These are phyloP conservation scores for Xylaria sp. DNA, from an alignment of 2,329 filamentous ascomycete species.

Conservation along the genomic window DNA sequence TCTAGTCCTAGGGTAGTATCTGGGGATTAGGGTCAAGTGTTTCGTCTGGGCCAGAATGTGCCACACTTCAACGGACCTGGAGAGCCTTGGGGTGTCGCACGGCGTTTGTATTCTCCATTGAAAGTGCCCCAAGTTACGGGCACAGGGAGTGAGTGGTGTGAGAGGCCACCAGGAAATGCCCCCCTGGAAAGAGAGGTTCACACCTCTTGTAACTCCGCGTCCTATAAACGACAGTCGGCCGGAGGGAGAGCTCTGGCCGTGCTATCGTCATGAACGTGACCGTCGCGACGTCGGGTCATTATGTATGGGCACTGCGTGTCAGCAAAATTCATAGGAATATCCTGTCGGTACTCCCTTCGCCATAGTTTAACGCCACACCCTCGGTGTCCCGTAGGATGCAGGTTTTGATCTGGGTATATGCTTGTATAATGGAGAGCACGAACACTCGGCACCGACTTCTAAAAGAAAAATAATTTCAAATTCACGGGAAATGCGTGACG, in stretches of 20 bases:
- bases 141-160: slow-evolving; percentile 1
- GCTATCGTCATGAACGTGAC: slow-evolving; percentile 5
- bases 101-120: slow-evolving; percentile 20
- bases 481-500: slow-evolving; percentile 2
- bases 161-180: slow-evolving; percentile 3
- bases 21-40: slow-evolving; percentile 28
- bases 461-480: slow-evolving; percentile 1
- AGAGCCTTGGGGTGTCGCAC: slow-evolving; percentile 21
- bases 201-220: neutral
- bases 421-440: slow-evolving; percentile 9
- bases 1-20: slow-evolving; percentile 24
- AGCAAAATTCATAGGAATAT: neutral
- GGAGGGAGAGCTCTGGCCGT: neutral
- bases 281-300: neutral
- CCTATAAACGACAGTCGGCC: neutral
- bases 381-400: slow-evolving; percentile 8
- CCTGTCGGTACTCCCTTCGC: neutral
- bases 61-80: slow-evolving; percentile 17
- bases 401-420: slow-evolving; percentile 22
- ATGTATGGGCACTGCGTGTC: neutral
- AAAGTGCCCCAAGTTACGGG: slow-evolving; percentile 5
- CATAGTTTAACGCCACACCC: slow-evolving; percentile 18
- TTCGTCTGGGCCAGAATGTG: slow-evolving; percentile 23
- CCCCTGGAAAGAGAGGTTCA: neutral
- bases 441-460: slow-evolving; percentile 13